phyloP scores from a whole-genome alignment of 2,329 filamentous ascomycete genomes.

The Berkeleyomyces rouxiae region DNA sequence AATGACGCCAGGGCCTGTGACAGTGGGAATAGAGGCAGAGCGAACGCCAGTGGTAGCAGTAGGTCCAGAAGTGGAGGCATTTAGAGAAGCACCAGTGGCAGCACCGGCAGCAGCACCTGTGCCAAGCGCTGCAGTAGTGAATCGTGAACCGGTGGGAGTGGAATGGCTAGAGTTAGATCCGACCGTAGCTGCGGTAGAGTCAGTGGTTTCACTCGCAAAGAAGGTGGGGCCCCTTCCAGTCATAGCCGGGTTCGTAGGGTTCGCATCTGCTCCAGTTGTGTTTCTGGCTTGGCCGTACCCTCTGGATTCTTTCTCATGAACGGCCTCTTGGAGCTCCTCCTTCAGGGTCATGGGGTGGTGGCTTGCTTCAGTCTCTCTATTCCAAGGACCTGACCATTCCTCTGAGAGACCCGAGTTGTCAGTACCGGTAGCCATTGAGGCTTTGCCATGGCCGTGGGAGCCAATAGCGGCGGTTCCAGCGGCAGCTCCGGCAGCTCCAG shows the following conservation, averaged over 20 bases:
- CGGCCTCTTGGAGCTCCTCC: conserved; percentile 11
- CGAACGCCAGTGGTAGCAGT: conserved; percentile 9
- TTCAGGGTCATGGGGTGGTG: conserved; percentile 5
- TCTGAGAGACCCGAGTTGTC: conserved; percentile 8
- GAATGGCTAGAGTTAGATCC: conserved; percentile 4
- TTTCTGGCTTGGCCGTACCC: neutral
- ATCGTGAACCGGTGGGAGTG: neutral
- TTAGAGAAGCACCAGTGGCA: neutral
- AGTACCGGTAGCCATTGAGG: neutral
- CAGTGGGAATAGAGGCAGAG: conserved; percentile 2
- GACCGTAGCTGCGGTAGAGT: conserved; percentile 4
- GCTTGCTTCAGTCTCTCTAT: neutral
- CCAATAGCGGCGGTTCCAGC: neutral
- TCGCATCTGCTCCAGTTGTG: neutral
- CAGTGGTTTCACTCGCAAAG: conserved; percentile 3
- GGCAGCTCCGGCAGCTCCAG: neutral
- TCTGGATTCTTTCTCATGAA: conserved; percentile 8
- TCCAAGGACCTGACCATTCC: conserved; percentile 13
- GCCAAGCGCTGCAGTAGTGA: neutral
- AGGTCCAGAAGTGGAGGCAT: neutral
- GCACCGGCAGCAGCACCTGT: neutral
- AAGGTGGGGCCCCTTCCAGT: conserved; percentile 6
- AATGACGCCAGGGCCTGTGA: neutral
- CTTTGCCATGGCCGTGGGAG: neutral
- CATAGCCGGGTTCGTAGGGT: neutral